Base-by-base conservation (phyloP, 306 rosid species). In the Fragaria ananassa region DNA sequence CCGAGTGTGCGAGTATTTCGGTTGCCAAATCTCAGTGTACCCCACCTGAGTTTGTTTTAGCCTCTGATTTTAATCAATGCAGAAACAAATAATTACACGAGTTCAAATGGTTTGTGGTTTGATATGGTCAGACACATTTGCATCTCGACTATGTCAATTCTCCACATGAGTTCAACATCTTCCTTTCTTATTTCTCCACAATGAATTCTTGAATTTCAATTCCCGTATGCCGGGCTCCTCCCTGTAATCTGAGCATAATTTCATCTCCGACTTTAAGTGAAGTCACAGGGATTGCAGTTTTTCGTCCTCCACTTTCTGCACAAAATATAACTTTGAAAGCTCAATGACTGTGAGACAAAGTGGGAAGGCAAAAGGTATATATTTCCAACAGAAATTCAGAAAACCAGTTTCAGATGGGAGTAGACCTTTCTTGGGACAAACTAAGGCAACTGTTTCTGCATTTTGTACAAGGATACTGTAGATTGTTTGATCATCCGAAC, bases 191-290 rank as follows among this genome's bases (percentile, higher is more conserved):
- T 61, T 87, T 92, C 91, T 94, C 98, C 53, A 92, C 95, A 79
- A 94, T 94, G 71, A 94, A 94, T 81, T 91, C 98, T 80, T 83
- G 89, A 78, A 94, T 94, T 84, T 94, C 95, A 70, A 94, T 94
- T 79, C 98, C 98, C 1, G 92, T 90, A 79, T 92, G 98, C 6
- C 98, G 86, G 19, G 97, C 98, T 62, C 89, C 97, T 84, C 96
- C 97, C 78, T 89, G 97, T 73, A 94, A 18, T 81, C 97, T 85
- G 69, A 94, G 70, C 23, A 85, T 68, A 80, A 89, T 83, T 81
- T 88, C 96, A 78, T 92, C 96, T 68, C 98, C 96, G 61, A 84
- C 81, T 86, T 86, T 81, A 41, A 94, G 89, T 9, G 95, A 87
- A 17, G 95, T 94, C 62, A 94, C 97, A 1, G 95, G 96, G 60